These are phyloP conservation scores for Suhomyces kunorum DNA, from an alignment of 1,139 yeast species.

Conservation along the genomic window DNA sequence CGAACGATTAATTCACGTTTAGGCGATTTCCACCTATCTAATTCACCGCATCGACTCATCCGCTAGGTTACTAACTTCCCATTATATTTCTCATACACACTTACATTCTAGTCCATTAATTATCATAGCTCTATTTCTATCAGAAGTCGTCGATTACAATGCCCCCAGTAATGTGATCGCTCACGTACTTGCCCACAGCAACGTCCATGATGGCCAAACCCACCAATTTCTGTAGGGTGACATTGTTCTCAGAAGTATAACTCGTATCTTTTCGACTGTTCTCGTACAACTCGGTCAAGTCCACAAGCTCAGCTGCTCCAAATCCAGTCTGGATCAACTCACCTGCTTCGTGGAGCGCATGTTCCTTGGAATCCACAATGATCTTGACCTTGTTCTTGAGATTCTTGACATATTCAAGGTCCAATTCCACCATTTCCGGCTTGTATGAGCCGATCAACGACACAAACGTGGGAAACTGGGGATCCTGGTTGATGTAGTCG, in stretches of 20 bases:
- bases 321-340: constrained; percentile 54
- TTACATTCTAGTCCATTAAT: too few relatives aligned
- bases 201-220: constrained; percentile 67
- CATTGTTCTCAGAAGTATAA: constrained; percentile 19
- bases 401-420: constrained; percentile 42
- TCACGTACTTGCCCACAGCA: constrained; percentile 39
- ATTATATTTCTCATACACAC: too few relatives aligned
- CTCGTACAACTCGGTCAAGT: constrained; percentile 41
- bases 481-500: constrained; percentile 33
- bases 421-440: constrained; percentile 69
- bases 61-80: too few relatives aligned
- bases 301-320: constrained; percentile 38
- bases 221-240: constrained; percentile 54
- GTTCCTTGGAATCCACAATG: constrained; percentile 61
- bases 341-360: constrained; percentile 63
- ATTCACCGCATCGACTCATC: too few relatives aligned
- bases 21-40: too few relatives aligned
- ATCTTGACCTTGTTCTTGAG: constrained; percentile 33
- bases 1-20: too few relatives aligned
- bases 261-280: constrained; percentile 10
- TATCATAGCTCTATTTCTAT: too few relatives aligned
- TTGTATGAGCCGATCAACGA: constrained; percentile 69
- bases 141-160: constrained; percentile 6
- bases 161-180: constrained; percentile 14
- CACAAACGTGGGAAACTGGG: constrained; percentile 41